Base-by-base conservation (phyloP, 1,139 yeast genomes). In the Debaryomyces subglobosus region DNA sequence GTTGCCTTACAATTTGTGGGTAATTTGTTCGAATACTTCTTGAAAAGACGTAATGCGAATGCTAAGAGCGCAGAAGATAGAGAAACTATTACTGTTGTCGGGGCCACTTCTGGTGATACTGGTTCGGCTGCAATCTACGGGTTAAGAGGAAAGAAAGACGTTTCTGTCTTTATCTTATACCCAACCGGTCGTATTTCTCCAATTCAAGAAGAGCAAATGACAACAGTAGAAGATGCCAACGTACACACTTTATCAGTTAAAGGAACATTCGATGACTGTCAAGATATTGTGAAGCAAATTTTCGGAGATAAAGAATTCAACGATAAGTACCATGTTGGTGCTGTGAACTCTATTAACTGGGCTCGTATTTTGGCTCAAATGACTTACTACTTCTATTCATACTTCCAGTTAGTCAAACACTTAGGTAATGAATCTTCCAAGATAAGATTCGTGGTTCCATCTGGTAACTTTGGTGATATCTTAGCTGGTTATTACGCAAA, bases 111-210 rank as follows among this genome's bases (percentile, higher is more conserved):
- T 47, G 99, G 99, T 62, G 99, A 94, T 65, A 94, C 99, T 42
- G 99, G 99, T 46, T 89, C 97, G 43, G 99, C 99, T 46, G 99
- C 99, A 53, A 94, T 94, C 57, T 94, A 94, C 71, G 99, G 99
- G 49, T 81, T 94, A 59, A 82, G 99, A 72, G 96, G 96, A 65
- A 94, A 94, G 74, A 88, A 91, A 71, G 98, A 95, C 67, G 97
- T 94, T 25, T 88, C 96, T 36, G 99, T 94, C 29, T 95, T 94
- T 69, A 94, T 94, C 56, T 77, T 95, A 58, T 94, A 92, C 64
- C 99, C 99, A 60, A 90, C 96, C 12, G 99, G 99, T 40, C 85
- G 98, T 68, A 95, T 94, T 48, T 91, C 98, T 33, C 97, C 97
- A 43, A 88, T 94, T 54, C 99, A 94, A 75, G 99, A 94, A 74